phyloP scores from a whole-genome alignment of 768 basidiomycete species.

The Trametes gibbosa region DNA sequence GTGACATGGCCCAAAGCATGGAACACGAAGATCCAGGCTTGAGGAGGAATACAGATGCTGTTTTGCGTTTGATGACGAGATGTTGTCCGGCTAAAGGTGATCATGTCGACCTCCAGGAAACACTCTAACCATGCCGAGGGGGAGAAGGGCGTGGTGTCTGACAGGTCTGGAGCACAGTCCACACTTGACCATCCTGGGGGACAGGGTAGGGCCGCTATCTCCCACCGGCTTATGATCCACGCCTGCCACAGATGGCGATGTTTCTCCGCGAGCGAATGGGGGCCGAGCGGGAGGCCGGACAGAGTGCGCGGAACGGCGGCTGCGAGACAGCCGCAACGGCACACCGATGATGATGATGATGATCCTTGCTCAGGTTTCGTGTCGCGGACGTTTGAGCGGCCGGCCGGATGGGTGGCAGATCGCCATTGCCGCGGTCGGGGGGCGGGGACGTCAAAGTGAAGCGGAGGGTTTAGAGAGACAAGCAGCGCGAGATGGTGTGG shows the following conservation, averaged over 20 bases:
- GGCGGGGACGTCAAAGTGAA: not conserved
- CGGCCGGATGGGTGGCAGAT: not conserved
- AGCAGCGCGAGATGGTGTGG: slow-evolving; percentile 1
- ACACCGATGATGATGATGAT: not conserved
- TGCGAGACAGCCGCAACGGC: slow-evolving; percentile 6
- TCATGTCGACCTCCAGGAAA: not conserved
- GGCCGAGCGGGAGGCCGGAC: not conserved
- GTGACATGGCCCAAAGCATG: slow-evolving; percentile 1
- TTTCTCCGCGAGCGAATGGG: slow-evolving; percentile 17
- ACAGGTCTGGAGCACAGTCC: slow-evolving; percentile 17
- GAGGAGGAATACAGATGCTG: slow-evolving; percentile 6
- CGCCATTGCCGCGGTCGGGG: slow-evolving; percentile 1
- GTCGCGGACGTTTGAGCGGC: not conserved
- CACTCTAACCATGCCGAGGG: not conserved
- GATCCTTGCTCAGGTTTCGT: not conserved
- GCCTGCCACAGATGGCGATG: slow-evolving; percentile 8
- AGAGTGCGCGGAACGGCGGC: not conserved
- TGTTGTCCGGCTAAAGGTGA: slow-evolving; percentile 8
- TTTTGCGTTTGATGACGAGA: slow-evolving; percentile 12
- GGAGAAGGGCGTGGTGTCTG: slow-evolving; percentile 1
- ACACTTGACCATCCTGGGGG: slow-evolving; percentile 15
- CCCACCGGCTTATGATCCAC: slow-evolving; percentile 12
- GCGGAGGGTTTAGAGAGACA: slow-evolving; percentile 9
- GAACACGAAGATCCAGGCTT: slow-evolving; percentile 9
- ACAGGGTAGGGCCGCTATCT: slow-evolving; percentile 7